Evolutionary conservation across 306 rosid species (phyloP).

Genomic region (Oxytropis ochrocephala): DNA sequence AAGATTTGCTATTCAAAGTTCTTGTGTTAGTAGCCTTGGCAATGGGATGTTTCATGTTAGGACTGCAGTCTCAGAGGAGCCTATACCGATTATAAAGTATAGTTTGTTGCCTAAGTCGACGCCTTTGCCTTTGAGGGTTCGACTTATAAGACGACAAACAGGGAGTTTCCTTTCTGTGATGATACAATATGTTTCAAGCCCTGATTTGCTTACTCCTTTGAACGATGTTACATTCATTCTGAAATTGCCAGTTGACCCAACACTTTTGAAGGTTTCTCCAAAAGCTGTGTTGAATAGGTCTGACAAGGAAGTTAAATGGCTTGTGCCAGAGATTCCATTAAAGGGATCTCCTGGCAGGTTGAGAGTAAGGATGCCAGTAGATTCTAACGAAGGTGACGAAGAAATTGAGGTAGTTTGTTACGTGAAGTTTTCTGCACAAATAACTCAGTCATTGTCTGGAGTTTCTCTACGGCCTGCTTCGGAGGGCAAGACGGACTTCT

Average conservation of each 20-base stretch:
- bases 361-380: conserved; percentile 86
- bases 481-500: conserved; percentile 80
- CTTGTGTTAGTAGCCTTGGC: conserved; percentile 75
- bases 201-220: conserved; percentile 70
- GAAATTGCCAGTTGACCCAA: conserved; percentile 79
- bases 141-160: conserved; percentile 74
- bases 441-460: conserved; percentile 63
- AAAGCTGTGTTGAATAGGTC: conserved; percentile 80
- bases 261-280: conserved; percentile 87
- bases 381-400: conserved; percentile 60
- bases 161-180: conserved; percentile 84
- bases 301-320: conserved; percentile 85
- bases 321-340: conserved; percentile 62
- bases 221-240: conserved; percentile 65
- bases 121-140: conserved; percentile 88
- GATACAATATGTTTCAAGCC: conserved; percentile 81
- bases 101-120: conserved; percentile 74
- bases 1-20: conserved; percentile 73
- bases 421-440: conserved; percentile 72
- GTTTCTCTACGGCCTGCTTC: conserved; percentile 67
- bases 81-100: conserved; percentile 77
- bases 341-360: conserved; percentile 75
- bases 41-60: conserved; percentile 87
- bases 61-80: conserved; percentile 64
- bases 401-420: conserved; percentile 66